phyloP scores from a whole-genome alignment of 2,329 filamentous ascomycete genomes.

The Colletotrichum endophyticum region DNA sequence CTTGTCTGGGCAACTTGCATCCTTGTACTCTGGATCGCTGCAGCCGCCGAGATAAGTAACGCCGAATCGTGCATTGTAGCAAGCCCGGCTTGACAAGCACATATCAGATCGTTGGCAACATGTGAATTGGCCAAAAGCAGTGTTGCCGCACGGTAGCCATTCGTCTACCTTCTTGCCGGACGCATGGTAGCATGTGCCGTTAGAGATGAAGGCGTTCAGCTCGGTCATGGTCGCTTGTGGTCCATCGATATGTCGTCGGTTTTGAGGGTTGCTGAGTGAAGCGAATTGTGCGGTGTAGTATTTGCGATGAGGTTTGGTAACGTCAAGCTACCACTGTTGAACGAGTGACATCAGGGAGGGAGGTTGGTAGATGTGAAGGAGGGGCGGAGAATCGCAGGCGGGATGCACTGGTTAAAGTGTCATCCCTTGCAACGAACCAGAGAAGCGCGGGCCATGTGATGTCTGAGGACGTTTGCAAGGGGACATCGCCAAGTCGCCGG shows the following conservation, averaged over 20 bases:
- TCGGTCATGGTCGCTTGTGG: conserved; percentile 4
- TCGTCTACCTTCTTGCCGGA: conserved; percentile 6
- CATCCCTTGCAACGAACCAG: not conserved
- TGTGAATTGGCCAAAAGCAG: conserved; percentile 29
- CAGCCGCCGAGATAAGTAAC: conserved; percentile 42
- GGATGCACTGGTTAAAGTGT: not conserved
- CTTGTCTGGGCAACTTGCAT: conserved; percentile 38
- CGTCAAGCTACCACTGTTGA: not conserved
- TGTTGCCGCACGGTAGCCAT: conserved; percentile 39
- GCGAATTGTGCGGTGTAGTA: not conserved
- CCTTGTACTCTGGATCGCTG: conserved; percentile 34
- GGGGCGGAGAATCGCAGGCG: not conserved
- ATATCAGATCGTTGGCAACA: conserved; percentile 37
- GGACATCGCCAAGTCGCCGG: not conserved
- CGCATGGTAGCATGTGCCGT: conserved; percentile 36
- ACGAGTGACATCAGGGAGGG: not conserved
- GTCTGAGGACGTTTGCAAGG: not conserved
- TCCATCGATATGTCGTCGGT: not conserved
- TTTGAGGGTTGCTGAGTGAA: not conserved
- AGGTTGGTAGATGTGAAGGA: not conserved
- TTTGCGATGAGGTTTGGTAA: not conserved
- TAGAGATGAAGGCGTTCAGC: conserved; percentile 31
- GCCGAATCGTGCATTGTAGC: conserved; percentile 27
- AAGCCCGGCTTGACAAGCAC: conserved; percentile 32
- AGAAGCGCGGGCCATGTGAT: not conserved